Evolutionary conservation across 805 yeast genomes (phyloP), one percentile per base, ranked within the genome.

Genomic region (Saturnispora zaruensis): DNA sequence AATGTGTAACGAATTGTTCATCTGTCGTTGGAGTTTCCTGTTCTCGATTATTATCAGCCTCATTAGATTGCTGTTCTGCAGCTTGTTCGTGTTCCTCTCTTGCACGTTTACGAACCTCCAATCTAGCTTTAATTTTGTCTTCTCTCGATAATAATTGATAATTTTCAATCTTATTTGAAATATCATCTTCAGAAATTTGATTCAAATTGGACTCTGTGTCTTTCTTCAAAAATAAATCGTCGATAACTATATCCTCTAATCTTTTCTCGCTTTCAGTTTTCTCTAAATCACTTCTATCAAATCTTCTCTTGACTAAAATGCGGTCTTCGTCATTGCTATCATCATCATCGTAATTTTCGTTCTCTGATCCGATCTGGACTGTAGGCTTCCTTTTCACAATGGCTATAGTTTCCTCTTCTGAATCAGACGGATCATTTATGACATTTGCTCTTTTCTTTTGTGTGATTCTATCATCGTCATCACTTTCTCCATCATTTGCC

Each of bases 121-220:
- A 44, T 46, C 66, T 55, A 3, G 67, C 66, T 25, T 54, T 52
- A n/a, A 63, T 64, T 42, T 59, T 60, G 43, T 61, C 60, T 36
- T 60, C 63, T 37, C 60, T 51, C 5, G 61, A 54, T 55, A 64
- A 51, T 13, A 41, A 44, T 11, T 58, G 48, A 44, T 62, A 60
- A 24, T 55, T 53, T 26, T 55, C 57, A 47, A 56, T 56, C 13
- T 25, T 21, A 11, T 42, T 32, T 14, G 49, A 11, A 30, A 36
- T 28, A n/a, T 33, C 40, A 5, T 48, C 20, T 1, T 13, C 26
- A 24, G 18, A 5, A 7, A 28, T 4, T 25, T n/a, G 24, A 20
- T 20, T n/a, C 13, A 14, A 28, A 6, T 28, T 28, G 13, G 13
- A 4, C n/a, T 28, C 24, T 24, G 4, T 7, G n/a, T 11, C 18